phyloP scores from a whole-genome alignment of 1,284 basidiomycete genomes.

The Leccinum colubrinum region DNA sequence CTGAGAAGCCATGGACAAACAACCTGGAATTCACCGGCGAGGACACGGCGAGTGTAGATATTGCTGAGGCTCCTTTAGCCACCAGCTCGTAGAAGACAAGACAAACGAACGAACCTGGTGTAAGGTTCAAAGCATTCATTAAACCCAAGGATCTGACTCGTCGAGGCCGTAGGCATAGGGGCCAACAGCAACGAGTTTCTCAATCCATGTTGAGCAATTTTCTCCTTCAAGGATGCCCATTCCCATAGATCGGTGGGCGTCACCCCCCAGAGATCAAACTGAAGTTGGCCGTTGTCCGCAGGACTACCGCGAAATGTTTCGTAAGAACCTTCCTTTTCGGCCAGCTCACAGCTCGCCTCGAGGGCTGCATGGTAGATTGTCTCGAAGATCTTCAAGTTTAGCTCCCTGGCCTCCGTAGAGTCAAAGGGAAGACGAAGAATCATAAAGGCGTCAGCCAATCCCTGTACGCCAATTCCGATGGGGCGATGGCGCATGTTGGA shows the following conservation, averaged over 20 bases:
- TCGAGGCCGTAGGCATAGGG: conserved; percentile 99
- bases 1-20: conserved; percentile 98
- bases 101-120: conserved; percentile 55
- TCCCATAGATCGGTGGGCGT: conserved; percentile 95
- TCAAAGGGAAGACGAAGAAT: conserved; percentile 96
- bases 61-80: conserved; percentile 55
- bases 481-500: conserved; percentile 99
- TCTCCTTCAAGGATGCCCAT: conserved; percentile 87
- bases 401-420: conserved; percentile 80
- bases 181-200: conserved; percentile 94
- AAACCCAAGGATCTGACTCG: conserved; percentile 97
- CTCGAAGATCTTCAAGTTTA: conserved; percentile 98
- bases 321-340: conserved; percentile 81
- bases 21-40: conserved; percentile 99
- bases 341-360: conserved; percentile 91
- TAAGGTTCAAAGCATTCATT: conserved; percentile 99
- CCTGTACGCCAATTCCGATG: conserved; percentile 97
- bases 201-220: conserved; percentile 85
- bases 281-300: conserved; percentile 84
- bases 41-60: conserved; percentile 98
- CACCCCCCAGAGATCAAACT: conserved; percentile 95
- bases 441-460: conserved; percentile 99
- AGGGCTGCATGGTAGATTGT: conserved; percentile 98
- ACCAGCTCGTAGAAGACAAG: not conserved
- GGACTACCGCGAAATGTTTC: conserved; percentile 93